Evolutionary conservation across 2,329 filamentous ascomycete species (phyloP).

Genomic region (Aspergillus sp.): DNA sequence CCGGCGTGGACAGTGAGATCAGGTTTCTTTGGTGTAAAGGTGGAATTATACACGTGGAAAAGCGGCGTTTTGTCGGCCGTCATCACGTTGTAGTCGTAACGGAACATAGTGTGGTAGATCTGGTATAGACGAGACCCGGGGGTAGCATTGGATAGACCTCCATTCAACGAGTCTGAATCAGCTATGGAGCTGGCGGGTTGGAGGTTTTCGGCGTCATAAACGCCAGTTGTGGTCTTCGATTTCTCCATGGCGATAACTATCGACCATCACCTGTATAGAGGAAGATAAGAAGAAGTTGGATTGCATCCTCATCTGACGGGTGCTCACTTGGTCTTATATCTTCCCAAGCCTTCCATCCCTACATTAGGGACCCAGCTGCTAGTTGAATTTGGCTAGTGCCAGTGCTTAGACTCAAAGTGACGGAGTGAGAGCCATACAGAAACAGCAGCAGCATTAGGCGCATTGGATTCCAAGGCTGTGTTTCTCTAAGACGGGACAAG

Average conservation of each 20-base stretch:
- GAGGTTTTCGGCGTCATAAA: background rate
- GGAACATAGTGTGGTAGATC: conserved; percentile 22
- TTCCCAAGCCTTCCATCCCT: too few relatives aligned
- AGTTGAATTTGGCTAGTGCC: background rate
- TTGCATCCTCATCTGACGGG: background rate
- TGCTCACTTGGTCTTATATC: background rate
- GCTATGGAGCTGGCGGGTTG: background rate
- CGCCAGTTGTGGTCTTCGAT: background rate
- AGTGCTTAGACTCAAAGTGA: background rate
- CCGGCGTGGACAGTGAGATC: conserved; percentile 34
- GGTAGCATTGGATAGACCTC: background rate
- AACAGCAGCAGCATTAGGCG: background rate
- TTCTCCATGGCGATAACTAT: background rate
- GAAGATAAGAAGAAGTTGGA: background rate
- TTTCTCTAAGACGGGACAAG: background rate
- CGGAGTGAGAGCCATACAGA: background rate
- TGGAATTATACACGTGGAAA: conserved; percentile 28
- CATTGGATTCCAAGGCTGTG: conserved; percentile 1
- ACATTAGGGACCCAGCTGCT: background rate
- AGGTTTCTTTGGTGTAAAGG: conserved; percentile 28
- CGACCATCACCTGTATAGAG: background rate
- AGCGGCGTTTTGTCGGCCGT: conserved; percentile 15
- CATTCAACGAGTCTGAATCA: background rate
- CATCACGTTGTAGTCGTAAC: conserved; percentile 23
- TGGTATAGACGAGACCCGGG: conserved; percentile 16